Conservation (phyloP, 108 stramenopile genomes). For the Stephanodiscus minutulus region DNA sequence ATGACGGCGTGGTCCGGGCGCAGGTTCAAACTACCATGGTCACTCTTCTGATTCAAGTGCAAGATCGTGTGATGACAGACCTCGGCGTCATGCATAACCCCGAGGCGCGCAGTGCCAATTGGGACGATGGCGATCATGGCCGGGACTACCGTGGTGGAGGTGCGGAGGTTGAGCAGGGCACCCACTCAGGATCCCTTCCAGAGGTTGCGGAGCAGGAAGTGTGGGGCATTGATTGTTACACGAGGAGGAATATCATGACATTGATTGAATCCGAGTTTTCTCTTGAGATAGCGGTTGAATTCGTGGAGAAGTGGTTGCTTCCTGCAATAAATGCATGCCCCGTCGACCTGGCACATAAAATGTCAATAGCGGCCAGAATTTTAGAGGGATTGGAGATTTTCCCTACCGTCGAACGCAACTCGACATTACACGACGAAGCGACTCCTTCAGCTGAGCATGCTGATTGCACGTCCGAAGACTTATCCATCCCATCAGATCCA, state of each 20-base stretch:
- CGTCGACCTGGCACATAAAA: slow-evolving; percentile 70
- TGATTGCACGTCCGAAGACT: neutral
- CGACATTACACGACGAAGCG: slow-evolving; percentile 5
- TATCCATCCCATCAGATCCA: neutral
- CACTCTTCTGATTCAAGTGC: slow-evolving; percentile 71
- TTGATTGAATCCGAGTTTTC: slow-evolving; percentile 72
- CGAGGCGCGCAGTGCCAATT: slow-evolving; percentile 80
- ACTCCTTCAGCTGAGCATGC: neutral
- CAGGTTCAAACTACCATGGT: slow-evolving; percentile 77
- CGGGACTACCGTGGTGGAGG: slow-evolving; percentile 41
- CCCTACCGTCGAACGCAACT: neutral
- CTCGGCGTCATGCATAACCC: slow-evolving; percentile 68
- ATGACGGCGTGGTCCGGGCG: slow-evolving; percentile 84
- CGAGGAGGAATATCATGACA: slow-evolving; percentile 70
- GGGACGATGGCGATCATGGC: slow-evolving; percentile 51
- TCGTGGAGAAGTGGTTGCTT: slow-evolving; percentile 85
- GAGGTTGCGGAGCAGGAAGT: slow-evolving; percentile 87
- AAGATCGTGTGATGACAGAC: slow-evolving; percentile 86
- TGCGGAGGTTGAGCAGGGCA: slow-evolving; percentile 46
- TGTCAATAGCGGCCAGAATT: slow-evolving; percentile 68
- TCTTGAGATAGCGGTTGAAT: slow-evolving; percentile 58
- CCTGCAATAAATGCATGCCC: slow-evolving; percentile 90
- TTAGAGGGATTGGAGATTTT: slow-evolving; percentile 57
- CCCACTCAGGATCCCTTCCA: slow-evolving; percentile 29
- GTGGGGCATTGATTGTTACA: slow-evolving; percentile 91